Conservation (phyloP, 371 early-diverging fungal species). For the Mortierella sp. region DNA sequence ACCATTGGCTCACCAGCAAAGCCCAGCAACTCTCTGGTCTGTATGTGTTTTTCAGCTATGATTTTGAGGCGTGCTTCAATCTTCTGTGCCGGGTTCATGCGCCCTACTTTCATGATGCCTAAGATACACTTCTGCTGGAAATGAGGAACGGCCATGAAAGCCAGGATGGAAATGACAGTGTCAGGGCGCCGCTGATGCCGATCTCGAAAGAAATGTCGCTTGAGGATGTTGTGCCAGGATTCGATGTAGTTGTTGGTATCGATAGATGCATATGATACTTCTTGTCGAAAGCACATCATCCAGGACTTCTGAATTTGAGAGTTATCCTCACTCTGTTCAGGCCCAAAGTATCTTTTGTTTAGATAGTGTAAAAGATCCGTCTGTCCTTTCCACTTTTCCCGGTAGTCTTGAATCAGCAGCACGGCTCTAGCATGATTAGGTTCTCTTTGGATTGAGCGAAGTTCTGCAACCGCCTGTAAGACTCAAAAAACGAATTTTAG, state of each 20-base stretch:
- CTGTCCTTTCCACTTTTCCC: conserved; percentile 7
- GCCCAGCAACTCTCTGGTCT: neutral
- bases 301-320: conserved; percentile 2
- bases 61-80: neutral
- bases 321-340: neutral
- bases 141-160: conserved; percentile 15
- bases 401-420: conserved; percentile 1
- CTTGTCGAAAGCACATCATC: conserved; percentile 34
- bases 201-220: conserved; percentile 24
- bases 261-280: conserved; percentile 11
- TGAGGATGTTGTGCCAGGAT: conserved; percentile 29
- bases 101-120: conserved; percentile 14
- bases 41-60: neutral
- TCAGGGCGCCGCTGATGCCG: conserved; percentile 17
- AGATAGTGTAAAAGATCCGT: conserved; percentile 6
- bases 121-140: conserved; percentile 25
- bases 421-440: neutral
- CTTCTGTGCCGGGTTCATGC: conserved; percentile 12
- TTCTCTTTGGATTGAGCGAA: conserved; percentile 2
- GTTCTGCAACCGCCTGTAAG: conserved; percentile 2
- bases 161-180: conserved; percentile 26
- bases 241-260: conserved; percentile 25
- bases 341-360: conserved; percentile 17
- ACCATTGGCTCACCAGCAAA: too few species aligned
- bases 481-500: neutral